Conservation (phyloP, 768 basidiomycete species). For the Pseudohyphozyma bogoriensis region DNA sequence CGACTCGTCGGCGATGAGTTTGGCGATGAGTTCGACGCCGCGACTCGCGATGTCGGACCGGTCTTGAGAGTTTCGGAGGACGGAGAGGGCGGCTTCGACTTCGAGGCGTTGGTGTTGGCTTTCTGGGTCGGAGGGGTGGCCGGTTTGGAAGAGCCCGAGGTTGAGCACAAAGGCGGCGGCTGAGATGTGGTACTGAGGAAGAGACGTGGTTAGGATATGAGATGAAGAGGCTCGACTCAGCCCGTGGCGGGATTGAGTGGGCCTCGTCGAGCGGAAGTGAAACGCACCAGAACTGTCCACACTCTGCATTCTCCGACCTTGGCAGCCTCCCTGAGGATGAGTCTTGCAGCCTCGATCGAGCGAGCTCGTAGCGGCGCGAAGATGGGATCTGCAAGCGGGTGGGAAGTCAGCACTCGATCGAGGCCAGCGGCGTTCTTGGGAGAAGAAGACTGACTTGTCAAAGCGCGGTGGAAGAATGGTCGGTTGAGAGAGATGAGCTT, state of each 20-base stretch:
- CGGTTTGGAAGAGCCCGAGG: background rate
- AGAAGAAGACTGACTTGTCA: background rate
- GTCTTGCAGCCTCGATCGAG: background rate
- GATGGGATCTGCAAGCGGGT: background rate
- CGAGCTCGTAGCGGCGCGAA: background rate
- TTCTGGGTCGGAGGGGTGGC: background rate
- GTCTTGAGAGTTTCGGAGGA: background rate
- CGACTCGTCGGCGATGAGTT: background rate
- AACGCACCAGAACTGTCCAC: background rate
- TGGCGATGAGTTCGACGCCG: background rate
- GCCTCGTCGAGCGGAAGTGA: background rate
- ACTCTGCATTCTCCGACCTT: background rate
- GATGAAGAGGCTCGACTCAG: too few relatives aligned
- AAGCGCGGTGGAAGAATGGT: background rate
- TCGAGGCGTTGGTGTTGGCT: background rate
- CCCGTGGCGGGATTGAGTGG: too few relatives aligned
- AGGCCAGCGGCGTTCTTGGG: background rate
- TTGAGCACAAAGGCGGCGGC: background rate
- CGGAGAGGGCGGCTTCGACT: background rate
- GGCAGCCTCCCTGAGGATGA: background rate
- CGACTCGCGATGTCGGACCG: background rate
- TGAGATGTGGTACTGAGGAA: background rate
- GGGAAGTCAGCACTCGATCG: background rate
- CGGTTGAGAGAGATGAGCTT: background rate
- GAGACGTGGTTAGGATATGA: too few relatives aligned